Evolutionary conservation across 2,329 filamentous ascomycete species (phyloP).

Genomic region (Trichoderma sp.): DNA sequence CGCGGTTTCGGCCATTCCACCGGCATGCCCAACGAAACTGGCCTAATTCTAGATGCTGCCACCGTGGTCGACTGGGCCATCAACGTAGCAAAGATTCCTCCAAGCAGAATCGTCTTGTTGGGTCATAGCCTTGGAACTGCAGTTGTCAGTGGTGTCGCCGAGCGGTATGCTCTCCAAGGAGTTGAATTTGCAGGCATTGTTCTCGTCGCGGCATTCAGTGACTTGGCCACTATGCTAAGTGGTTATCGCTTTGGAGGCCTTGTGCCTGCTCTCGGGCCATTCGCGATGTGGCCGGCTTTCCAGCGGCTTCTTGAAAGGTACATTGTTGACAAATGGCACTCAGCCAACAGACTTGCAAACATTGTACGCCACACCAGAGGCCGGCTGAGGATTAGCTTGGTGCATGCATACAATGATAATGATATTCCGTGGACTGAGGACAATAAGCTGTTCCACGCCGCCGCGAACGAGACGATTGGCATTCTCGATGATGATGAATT

Average conservation of each 20-base stretch:
- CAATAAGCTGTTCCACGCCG: conserved; percentile 62
- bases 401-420: conserved; percentile 79
- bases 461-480: conserved; percentile 54
- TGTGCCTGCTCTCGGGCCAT: conserved; percentile 75
- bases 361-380: conserved; percentile 54
- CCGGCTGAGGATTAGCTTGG: conserved; percentile 65
- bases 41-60: conserved; percentile 77
- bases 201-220: conserved; percentile 77
- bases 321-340: conserved; percentile 82
- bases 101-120: conserved; percentile 74
- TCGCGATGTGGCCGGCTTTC: conserved; percentile 66
- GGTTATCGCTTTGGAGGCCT: conserved; percentile 78
- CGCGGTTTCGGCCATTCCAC: conserved; percentile 82
- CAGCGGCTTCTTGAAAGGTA: conserved; percentile 60
- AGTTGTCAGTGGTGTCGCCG: conserved; percentile 72
- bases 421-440: conserved; percentile 79
- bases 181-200: conserved; percentile 78
- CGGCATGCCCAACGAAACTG: conserved; percentile 76
- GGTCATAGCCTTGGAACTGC: conserved; percentile 90
- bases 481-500: conserved; percentile 43
- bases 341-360: conserved; percentile 63
- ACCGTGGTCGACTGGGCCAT: conserved; percentile 74
- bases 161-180: conserved; percentile 63
- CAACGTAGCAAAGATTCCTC: conserved; percentile 61
- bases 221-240: conserved; percentile 70